Evolutionary conservation across 495 filamentous ascomycete species (phyloP), one percentile per base, ranked within the genome.

Genomic region (Aspergillus sparsus): DNA sequence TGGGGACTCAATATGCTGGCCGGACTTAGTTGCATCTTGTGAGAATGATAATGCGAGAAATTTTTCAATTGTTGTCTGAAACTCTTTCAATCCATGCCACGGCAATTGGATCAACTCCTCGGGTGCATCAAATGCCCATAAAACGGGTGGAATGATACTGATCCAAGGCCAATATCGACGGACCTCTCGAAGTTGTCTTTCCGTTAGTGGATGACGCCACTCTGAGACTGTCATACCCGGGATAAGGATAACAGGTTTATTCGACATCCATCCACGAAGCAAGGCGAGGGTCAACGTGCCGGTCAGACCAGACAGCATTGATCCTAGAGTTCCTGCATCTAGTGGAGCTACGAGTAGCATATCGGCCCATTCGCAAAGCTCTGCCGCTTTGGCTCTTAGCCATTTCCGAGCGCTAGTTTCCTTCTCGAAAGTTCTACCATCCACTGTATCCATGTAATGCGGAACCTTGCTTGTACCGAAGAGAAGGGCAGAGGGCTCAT

Each of bases 181-280:
- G 44, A 94, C 85, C 68, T 93, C 93, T 67, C 83, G 85, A 42
- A 94, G 81, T 68, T 96, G 91, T 65, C 89, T 86, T 71, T 85
- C 87, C 18, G 87, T 93, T 74, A 93, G 85, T 12, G 90, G 90
- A 65, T 93, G 89, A 68, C 92, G 85, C 91, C 91, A 96, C 84
- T 89, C 88, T 56, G 86, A 78, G 6, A 81, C 81, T 6, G 87
- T 89, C 90, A 96, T 93, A 46, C 87, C 89, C 0, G 91, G 91
- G 12, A 94, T 84, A 16, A 96, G 74, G 49, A 93, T 71, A 16
- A 93, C 89, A 62, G 90, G 87, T 74, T 94, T 94, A 2, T 85
- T 84, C 5, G 89, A 88, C 58, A 92, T 86, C 91, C 91, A 96
- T 42, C 87, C 86, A 32, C 91, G 83, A 44, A 96, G 68, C 6